These are phyloP conservation scores for Ajuga reptans DNA, from an alignment of 305 asterid genomes.

Conservation along the genomic window DNA sequence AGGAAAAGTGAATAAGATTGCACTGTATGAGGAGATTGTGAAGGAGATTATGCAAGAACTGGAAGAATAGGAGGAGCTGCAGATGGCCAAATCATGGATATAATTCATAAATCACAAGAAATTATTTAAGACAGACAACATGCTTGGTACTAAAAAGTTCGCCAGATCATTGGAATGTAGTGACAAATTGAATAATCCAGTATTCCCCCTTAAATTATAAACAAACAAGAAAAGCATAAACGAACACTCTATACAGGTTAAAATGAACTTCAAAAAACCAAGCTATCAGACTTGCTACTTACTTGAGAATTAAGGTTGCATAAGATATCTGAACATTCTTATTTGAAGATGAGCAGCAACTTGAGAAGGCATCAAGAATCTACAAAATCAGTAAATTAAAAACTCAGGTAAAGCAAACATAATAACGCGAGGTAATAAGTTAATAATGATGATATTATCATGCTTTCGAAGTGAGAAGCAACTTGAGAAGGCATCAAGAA, in stretches of 20 bases:
- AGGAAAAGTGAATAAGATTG: background rate
- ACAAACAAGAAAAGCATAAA: background rate
- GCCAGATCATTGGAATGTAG: background rate
- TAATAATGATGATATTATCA: background rate
- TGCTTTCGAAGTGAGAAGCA: no score
- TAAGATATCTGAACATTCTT: conserved; percentile 82
- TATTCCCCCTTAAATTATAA: background rate
- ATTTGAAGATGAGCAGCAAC: conserved; percentile 69
- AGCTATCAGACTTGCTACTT: conserved; percentile 30
- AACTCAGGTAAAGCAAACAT: background rate
- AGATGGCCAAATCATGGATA: no score
- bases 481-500: no score
- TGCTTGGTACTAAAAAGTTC: background rate
- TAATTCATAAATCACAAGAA: conserved; percentile 4
- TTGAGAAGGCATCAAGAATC: conserved; percentile 81
- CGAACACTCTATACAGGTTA: background rate
- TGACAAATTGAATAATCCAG: background rate
- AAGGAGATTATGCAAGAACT: background rate
- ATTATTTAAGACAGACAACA: background rate
- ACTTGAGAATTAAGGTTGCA: conserved; percentile 90
- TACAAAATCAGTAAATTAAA: conserved; percentile 36
- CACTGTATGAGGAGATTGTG: background rate
- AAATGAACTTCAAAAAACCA: background rate
- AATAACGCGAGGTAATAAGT: background rate
- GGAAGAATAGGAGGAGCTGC: background rate